phyloP scores from a whole-genome alignment of 2,329 filamentous ascomycete species.

The Aspergillus proliferans region DNA sequence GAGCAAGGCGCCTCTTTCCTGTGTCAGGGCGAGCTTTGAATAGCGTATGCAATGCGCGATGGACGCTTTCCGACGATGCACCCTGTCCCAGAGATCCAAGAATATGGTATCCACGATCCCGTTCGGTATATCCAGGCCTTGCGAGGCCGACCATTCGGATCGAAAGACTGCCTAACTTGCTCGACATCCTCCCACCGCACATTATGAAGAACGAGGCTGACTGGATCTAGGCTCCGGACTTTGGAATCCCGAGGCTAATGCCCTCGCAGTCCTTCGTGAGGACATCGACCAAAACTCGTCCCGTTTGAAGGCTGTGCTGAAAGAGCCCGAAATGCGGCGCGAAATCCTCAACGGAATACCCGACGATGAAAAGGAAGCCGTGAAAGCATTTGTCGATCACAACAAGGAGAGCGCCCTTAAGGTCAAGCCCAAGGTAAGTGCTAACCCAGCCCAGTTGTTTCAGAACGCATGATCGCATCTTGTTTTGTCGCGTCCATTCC shows the following conservation, averaged over 20 bases:
- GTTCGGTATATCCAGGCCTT: not conserved
- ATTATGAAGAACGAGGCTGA: not conserved
- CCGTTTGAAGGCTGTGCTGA: constrained; percentile 63
- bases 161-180: not conserved
- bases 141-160: not conserved
- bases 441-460: not conserved
- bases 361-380: constrained; percentile 52
- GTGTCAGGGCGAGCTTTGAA: not conserved
- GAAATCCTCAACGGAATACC: constrained; percentile 57
- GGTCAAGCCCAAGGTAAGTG: constrained; percentile 72
- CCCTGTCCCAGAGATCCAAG: too few species aligned
- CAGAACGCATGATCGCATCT: not conserved
- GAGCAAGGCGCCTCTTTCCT: not conserved
- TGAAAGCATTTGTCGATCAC: constrained; percentile 63
- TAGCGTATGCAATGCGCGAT: not conserved
- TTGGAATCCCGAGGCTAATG: constrained; percentile 66
- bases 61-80: too few species aligned
- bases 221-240: constrained; percentile 60
- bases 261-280: constrained; percentile 61
- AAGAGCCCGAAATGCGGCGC: constrained; percentile 53
- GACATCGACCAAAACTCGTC: constrained; percentile 69
- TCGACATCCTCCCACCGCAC: not conserved
- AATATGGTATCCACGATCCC: too few species aligned
- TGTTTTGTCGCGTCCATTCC: not conserved
- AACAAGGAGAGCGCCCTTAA: constrained; percentile 75